phyloP scores from a whole-genome alignment of 176 grass and related monocot genomes.

The Leersia perrieri region DNA sequence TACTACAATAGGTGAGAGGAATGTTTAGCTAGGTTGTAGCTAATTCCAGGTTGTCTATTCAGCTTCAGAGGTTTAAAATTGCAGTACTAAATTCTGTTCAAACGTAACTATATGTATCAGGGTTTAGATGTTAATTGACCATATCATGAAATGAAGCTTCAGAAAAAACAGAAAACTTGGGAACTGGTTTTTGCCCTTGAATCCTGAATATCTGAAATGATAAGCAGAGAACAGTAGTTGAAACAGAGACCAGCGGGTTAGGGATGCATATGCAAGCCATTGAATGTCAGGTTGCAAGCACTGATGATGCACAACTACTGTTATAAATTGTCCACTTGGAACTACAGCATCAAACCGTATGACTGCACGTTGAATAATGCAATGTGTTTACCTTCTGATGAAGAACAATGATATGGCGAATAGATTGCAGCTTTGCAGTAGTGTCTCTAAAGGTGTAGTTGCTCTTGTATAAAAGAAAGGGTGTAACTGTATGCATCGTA shows the following conservation, averaged over 20 bases:
- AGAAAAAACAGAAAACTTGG: background rate
- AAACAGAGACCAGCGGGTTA: background rate
- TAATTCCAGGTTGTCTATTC: background rate
- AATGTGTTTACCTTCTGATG: background rate
- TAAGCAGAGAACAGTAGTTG: constrained; percentile 20
- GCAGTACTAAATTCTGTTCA: background rate
- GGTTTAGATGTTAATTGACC: background rate
- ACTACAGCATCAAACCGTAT: background rate
- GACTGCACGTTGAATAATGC: constrained; percentile 2
- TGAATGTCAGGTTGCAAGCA: constrained; percentile 14
- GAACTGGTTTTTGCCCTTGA: background rate
- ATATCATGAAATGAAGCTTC: background rate
- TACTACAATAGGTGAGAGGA: background rate
- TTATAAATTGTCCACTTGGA: constrained; percentile 21
- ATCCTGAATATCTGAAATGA: background rate
- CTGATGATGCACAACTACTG: background rate
- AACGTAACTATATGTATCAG: too few species aligned
- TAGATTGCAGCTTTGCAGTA: background rate
- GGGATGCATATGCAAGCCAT: background rate
- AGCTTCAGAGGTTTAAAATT: background rate
- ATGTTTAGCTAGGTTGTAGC: background rate
- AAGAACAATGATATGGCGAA: background rate
- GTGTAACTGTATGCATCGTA: too few species aligned
- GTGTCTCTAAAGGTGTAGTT: background rate
- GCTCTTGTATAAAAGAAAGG: too few species aligned